phyloP scores from a whole-genome alignment of 345 rosid species.

The Citrus hindsii region DNA sequence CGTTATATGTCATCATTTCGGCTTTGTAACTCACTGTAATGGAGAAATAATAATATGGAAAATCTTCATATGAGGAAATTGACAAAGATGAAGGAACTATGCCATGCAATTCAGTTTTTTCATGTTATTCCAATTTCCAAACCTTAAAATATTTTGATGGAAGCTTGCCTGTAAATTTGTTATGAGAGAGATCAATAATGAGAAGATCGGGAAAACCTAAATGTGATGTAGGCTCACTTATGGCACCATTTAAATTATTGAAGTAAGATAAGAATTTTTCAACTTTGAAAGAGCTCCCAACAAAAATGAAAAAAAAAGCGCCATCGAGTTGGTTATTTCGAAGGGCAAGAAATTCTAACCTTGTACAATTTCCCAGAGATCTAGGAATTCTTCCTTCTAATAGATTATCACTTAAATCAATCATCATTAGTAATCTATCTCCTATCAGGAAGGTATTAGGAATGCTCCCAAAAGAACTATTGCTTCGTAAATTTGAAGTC shows the following conservation, averaged over 20 bases:
- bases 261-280: not conserved
- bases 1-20: not conserved
- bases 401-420: not conserved
- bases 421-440: not conserved
- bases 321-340: not conserved
- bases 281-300: not conserved
- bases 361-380: not conserved
- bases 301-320: not conserved
- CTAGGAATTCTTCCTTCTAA: not conserved
- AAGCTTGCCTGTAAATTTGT: not conserved
- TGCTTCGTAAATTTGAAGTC: not conserved
- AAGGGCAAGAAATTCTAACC: not conserved
- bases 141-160: slow-evolving; percentile 5
- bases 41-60: not conserved
- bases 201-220: not conserved
- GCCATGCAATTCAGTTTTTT: not conserved
- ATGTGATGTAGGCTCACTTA: not conserved
- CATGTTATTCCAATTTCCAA: slow-evolving; percentile 6
- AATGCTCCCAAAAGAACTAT: slow-evolving; percentile 5
- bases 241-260: not conserved
- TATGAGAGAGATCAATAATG: slow-evolving; percentile 10
- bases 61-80: not conserved
- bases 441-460: not conserved
- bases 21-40: not conserved
- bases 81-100: not conserved